Conservation (phyloP, 2,329 filamentous ascomycete species). For the Penicillium sp. region DNA sequence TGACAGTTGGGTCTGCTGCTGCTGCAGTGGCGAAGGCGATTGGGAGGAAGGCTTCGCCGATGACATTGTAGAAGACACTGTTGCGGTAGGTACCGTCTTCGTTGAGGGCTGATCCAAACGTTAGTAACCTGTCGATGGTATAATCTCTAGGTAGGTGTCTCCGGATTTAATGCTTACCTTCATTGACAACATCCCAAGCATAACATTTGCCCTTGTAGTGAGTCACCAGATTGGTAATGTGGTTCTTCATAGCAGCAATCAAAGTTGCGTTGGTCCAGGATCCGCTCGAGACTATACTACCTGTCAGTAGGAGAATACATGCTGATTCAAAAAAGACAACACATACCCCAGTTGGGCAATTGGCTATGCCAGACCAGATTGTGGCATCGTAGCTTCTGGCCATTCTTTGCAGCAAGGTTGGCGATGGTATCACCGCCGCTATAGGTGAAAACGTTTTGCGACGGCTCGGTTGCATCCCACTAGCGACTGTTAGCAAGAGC, state of each 20-base stretch:
- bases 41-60: constrained; percentile 46
- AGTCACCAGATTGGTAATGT: constrained; percentile 37
- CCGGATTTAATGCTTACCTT: constrained; percentile 21
- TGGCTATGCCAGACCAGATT: constrained; percentile 51
- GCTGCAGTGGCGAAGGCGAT: constrained; percentile 47
- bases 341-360: constrained; percentile 54
- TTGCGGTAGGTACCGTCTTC: constrained; percentile 47
- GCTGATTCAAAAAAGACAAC: constrained; percentile 36
- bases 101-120: constrained; percentile 33
- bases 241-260: constrained; percentile 51
- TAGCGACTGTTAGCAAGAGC: constrained; percentile 23
- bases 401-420: constrained; percentile 38
- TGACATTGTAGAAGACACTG: constrained; percentile 42
- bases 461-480: constrained; percentile 62
- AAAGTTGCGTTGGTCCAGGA: constrained; percentile 60
- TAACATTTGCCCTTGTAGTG: constrained; percentile 39
- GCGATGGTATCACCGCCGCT: constrained; percentile 52
- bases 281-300: constrained; percentile 38
- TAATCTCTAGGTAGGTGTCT: too few relatives aligned
- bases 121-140: neutral
- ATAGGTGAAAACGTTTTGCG: constrained; percentile 56
- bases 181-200: constrained; percentile 43
- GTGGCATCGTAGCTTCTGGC: constrained; percentile 59
- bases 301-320: constrained; percentile 27
- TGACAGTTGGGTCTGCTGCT: constrained; percentile 57